phyloP scores from a whole-genome alignment of 2,329 filamentous ascomycete species.

The Fusarium anguioides region DNA sequence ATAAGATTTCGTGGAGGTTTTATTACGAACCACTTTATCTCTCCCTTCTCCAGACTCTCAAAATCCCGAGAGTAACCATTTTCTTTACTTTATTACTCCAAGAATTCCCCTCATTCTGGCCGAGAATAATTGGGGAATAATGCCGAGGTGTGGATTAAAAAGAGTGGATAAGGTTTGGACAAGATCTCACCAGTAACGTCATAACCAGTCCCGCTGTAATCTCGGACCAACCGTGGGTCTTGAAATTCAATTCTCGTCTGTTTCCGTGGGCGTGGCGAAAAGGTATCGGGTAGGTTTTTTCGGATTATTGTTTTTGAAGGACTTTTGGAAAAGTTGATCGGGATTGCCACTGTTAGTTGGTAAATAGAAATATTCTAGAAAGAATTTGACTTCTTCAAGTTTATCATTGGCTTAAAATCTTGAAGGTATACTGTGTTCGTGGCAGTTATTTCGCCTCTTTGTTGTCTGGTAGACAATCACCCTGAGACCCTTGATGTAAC shows the following conservation, averaged over 20 bases:
- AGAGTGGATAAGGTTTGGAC: conserved; percentile 7
- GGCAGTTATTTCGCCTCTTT: neutral
- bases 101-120: conserved; percentile 11
- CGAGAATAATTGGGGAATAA: conserved; percentile 31
- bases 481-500: neutral
- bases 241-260: neutral
- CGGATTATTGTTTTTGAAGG: neutral
- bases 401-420: neutral
- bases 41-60: neutral
- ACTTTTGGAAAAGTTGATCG: neutral
- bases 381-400: neutral
- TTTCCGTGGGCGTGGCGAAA: conserved; percentile 6
- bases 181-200: conserved; percentile 19
- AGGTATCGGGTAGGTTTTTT: conserved; percentile 12
- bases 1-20: neutral
- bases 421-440: neutral
- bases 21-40: neutral
- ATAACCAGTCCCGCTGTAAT: conserved; percentile 8
- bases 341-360: neutral
- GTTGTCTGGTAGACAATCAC: neutral
- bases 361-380: neutral
- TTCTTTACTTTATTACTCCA: conserved; percentile 13
- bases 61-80: conserved; percentile 16
- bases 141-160: conserved; percentile 14
- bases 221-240: neutral